Base-by-base conservation (phyloP, 305 asterid genomes). In the Solanum hybrid region DNA sequence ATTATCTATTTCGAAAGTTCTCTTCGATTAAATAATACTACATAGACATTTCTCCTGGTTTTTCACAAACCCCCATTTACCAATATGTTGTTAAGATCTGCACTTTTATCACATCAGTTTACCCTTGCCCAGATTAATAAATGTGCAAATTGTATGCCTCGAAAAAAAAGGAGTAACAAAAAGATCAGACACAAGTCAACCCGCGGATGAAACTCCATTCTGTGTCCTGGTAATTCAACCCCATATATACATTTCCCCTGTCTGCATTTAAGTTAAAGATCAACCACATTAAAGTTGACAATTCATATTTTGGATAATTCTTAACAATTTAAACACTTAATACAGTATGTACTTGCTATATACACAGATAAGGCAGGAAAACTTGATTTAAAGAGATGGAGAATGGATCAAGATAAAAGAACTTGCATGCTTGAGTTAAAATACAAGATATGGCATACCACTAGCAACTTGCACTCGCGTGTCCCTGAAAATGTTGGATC, bases 401-500 rank as follows among this genome's bases (percentile, higher is more conserved):
- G 37, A 84, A 31, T 6, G 12, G 87, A 51, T 60, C 22, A 20
- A 84, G 20, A 10, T 5, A 51, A 84, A 84, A 51, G 31, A 51
- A 31, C 87, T 56, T 22, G 75, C 31, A 46, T 51, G 87, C 75
- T 84, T 56, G 5, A 84, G 75, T 51, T 20, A 51, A 60, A 56
- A 84, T 84, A 84, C 40, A 84, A 84, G 42, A 7, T 51, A 51
- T 17, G 87, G 75, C 96, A 85, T 92, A 95, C 98, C 94, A 90
- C 86, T 69, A 97, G 92, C 93, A 97, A 92, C 91, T 93, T 96
- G 94, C 90, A 95, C 90, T 96, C 99, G 2, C 98, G 96, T 40
- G 98, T 95, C 90, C 98, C 98, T 42, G 96, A 94, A 92, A 97
- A 97, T 89, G 99, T 96, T 71, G 99, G 99, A 94, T 97, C 99